Evolutionary conservation across 345 rosid genomes (phyloP).

Genomic region (Hypericum perforatum): DNA sequence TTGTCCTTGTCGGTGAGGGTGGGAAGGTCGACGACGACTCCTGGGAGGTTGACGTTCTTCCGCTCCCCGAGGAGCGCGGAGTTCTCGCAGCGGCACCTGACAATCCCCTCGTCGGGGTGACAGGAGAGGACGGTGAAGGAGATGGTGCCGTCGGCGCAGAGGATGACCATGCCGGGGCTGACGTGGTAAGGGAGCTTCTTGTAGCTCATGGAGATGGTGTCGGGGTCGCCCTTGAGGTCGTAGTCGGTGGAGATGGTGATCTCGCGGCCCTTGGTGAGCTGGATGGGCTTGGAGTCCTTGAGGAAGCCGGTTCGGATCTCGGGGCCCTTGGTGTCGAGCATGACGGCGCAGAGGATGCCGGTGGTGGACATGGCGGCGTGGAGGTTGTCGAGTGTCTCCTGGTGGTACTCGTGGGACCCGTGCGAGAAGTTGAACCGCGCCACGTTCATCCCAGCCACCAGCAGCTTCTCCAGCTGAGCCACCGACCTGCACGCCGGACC

Average conservation of each 20-base stretch:
- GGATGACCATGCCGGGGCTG: slow-evolving; percentile 80
- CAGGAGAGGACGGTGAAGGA: slow-evolving; percentile 75
- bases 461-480: slow-evolving; percentile 70
- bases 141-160: slow-evolving; percentile 94
- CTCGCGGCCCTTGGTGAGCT: slow-evolving; percentile 41
- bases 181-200: slow-evolving; percentile 79
- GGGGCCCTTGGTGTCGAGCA: slow-evolving; percentile 80
- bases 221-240: slow-evolving; percentile 60
- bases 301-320: slow-evolving; percentile 44
- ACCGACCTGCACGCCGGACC: slow-evolving; percentile 89
- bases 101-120: slow-evolving; percentile 56
- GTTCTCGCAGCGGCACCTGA: slow-evolving; percentile 79
- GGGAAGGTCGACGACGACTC: slow-evolving; percentile 95
- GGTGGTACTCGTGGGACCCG: slow-evolving; percentile 90
- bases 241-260: slow-evolving; percentile 81
- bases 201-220: slow-evolving; percentile 82
- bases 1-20: slow-evolving; percentile 94
- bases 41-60: slow-evolving; percentile 96
- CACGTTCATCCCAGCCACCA: slow-evolving; percentile 64
- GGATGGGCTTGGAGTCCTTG: slow-evolving; percentile 28
- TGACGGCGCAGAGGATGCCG: slow-evolving; percentile 87
- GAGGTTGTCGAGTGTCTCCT: slow-evolving; percentile 88
- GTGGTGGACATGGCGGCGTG: slow-evolving; percentile 73
- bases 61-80: slow-evolving; percentile 91
- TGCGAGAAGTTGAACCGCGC: slow-evolving; percentile 74